Evolutionary conservation across 768 basidiomycete species (phyloP).

Genomic region (Leccinum incarnatum): DNA sequence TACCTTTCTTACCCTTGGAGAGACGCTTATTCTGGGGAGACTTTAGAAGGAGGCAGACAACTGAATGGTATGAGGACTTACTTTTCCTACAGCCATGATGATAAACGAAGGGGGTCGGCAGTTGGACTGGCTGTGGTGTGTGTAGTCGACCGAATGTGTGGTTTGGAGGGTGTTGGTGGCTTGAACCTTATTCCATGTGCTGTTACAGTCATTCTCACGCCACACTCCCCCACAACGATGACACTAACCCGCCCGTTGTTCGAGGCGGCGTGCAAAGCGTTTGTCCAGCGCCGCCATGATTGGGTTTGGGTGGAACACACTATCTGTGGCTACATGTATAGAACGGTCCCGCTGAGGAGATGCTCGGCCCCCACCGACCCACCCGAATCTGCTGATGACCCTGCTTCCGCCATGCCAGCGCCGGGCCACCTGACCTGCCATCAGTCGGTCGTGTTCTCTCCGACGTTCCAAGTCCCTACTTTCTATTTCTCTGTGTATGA

Average conservation of each 20-base stretch:
- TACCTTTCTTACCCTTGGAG: conserved; percentile 97
- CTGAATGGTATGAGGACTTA: conserved; percentile 31
- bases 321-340: conserved; percentile 52
- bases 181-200: conserved; percentile 55
- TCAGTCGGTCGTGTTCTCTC: conserved; percentile 74
- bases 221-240: conserved; percentile 23
- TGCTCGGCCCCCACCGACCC: conserved; percentile 4
- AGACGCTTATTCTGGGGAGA: conserved; percentile 86
- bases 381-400: conserved; percentile 34
- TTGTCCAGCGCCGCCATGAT: conserved; percentile 40
- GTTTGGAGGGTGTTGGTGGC: conserved; percentile 40
- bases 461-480: conserved; percentile 77
- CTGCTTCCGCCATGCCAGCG: conserved; percentile 33
- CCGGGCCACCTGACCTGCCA: conserved; percentile 42
- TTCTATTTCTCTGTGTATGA: conserved; percentile 78
- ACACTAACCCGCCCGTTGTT: conserved; percentile 55
- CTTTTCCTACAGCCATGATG: conserved; percentile 89
- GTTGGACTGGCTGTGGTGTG: conserved; percentile 45
- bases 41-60: conserved; percentile 1
- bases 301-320: conserved; percentile 66
- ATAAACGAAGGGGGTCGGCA: conserved; percentile 42
- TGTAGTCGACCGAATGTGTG: conserved; percentile 14
- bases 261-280: conserved; percentile 53
- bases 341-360: conserved; percentile 30
- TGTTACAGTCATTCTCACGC: conserved; percentile 44